phyloP scores from a whole-genome alignment of 2,329 filamentous ascomycete genomes.

The Cladosporium oxysporum region DNA sequence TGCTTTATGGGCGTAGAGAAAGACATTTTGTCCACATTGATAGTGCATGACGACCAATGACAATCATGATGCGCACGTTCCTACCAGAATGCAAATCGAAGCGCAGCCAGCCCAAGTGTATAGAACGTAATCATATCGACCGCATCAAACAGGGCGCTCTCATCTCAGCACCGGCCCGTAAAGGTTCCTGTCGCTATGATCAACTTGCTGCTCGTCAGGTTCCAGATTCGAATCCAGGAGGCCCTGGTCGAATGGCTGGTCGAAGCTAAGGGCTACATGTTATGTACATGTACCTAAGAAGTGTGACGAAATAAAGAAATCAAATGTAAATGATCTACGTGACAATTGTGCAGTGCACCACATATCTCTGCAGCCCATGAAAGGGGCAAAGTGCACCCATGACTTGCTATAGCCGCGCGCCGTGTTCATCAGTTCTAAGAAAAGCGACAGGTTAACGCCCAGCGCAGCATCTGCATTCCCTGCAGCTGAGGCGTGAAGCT shows the following conservation, averaged over 20 bases:
- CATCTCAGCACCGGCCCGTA: background rate
- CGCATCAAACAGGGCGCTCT: background rate
- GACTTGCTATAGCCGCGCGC: background rate
- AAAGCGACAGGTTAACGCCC: slow-evolving; percentile 4
- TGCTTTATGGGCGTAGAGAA: background rate
- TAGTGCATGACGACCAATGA: background rate
- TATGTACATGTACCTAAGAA: background rate
- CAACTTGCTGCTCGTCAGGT: background rate
- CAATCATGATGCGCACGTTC: background rate
- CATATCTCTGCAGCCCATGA: background rate
- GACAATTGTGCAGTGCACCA: background rate
- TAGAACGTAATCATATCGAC: background rate
- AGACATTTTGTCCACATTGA: background rate
- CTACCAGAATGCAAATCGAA: background rate
- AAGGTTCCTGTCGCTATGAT: background rate
- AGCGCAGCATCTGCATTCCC: background rate
- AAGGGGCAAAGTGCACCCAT: background rate
- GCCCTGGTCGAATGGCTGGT: background rate
- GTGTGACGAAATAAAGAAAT: background rate
- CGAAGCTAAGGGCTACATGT: background rate
- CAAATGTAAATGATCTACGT: background rate
- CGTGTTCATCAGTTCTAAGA: background rate
- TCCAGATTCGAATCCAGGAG: background rate
- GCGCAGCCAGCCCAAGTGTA: background rate
- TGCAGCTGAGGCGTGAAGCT: background rate